Conservation (phyloP, 148 eudicot species). For the Selenicereus undatus region DNA sequence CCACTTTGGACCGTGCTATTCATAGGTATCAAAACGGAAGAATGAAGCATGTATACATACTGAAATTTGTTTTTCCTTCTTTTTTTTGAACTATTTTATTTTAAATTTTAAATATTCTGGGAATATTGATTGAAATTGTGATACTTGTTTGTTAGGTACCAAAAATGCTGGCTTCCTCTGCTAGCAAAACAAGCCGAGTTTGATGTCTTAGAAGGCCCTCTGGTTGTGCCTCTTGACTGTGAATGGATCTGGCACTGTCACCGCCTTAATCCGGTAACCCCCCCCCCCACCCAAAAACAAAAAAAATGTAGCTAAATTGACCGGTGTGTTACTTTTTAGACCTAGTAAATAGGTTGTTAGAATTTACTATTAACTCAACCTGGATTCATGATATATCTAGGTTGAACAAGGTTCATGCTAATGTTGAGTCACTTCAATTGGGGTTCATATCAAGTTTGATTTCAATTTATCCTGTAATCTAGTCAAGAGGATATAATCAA, state of each 20-base stretch:
- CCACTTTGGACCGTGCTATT: conserved; percentile 48
- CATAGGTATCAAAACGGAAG: conserved; percentile 32
- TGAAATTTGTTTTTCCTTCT: background rate
- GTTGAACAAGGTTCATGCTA: too few species aligned
- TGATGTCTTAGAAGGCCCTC: conserved; percentile 41
- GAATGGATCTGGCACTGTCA: conserved; percentile 96
- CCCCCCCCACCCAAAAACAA: too few species aligned
- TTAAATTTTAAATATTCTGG: background rate
- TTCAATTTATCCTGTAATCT: too few species aligned
- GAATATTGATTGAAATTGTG: background rate
- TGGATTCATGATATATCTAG: background rate
- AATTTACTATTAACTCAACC: background rate
- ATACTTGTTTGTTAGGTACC: conserved; percentile 41
- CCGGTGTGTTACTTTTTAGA: background rate
- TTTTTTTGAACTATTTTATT: background rate
- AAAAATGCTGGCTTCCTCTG: conserved; percentile 79
- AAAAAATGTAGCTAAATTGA: background rate
- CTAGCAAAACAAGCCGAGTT: conserved; percentile 52
- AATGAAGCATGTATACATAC: too few species aligned
- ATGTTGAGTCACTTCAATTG: too few species aligned
- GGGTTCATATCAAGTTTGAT: too few species aligned
- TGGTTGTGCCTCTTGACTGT: conserved; percentile 81
- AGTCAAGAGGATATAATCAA: too few species aligned
- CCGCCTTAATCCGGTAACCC: conserved; percentile 64
- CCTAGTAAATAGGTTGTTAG: background rate